Percentiles rank a stretch among this genome's conserved stretches.
Conservation (phyloP, 2,329 filamentous ascomycete genomes). For the Clonostachys solani region DNA sequence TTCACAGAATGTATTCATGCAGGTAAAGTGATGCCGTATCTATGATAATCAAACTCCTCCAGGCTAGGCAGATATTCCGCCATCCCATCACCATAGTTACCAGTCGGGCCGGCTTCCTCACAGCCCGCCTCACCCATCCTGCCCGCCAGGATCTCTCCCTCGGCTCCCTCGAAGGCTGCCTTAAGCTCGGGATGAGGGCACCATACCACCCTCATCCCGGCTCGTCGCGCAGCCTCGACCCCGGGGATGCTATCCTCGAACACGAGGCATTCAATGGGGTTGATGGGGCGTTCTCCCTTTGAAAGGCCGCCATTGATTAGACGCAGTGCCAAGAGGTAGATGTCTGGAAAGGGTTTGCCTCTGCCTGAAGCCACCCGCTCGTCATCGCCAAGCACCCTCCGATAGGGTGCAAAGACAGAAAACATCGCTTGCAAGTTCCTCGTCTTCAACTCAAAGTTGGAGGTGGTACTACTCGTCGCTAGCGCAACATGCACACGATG, state of each 20-base stretch:
- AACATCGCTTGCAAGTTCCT: slow-evolving; percentile 53
- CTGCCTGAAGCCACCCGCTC: slow-evolving; percentile 54
- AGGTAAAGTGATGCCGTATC: slow-evolving; percentile 16
- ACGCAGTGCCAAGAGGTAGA: slow-evolving; percentile 66
- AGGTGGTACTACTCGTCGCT: slow-evolving; percentile 71
- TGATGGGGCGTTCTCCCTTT: slow-evolving; percentile 41
- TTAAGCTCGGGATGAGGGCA: slow-evolving; percentile 59
- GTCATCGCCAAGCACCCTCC: slow-evolving; percentile 63
- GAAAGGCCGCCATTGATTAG: slow-evolving; percentile 74
- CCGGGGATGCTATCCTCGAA: slow-evolving; percentile 73
- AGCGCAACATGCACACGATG: slow-evolving; percentile 73
- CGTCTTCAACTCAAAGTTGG: slow-evolving; percentile 77
- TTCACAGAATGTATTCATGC: no score
- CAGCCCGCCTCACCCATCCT: slow-evolving; percentile 16
- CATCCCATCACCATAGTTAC: slow-evolving; percentile 38
- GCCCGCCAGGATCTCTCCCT: slow-evolving; percentile 3
- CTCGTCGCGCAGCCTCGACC: slow-evolving; percentile 65
- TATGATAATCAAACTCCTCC: slow-evolving; percentile 20
- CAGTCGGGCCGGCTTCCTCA: no score
- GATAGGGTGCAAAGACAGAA: slow-evolving; percentile 59
- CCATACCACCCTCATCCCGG: slow-evolving; percentile 73
- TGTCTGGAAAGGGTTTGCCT: slow-evolving; percentile 71
- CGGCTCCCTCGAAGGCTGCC: slow-evolving; percentile 17
- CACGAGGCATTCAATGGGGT: slow-evolving; percentile 64
- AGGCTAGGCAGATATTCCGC: slow-evolving; percentile 18